Evolutionary conservation across 805 yeast genomes (phyloP).

Genomic region (Zygosaccharomyces bailii): DNA sequence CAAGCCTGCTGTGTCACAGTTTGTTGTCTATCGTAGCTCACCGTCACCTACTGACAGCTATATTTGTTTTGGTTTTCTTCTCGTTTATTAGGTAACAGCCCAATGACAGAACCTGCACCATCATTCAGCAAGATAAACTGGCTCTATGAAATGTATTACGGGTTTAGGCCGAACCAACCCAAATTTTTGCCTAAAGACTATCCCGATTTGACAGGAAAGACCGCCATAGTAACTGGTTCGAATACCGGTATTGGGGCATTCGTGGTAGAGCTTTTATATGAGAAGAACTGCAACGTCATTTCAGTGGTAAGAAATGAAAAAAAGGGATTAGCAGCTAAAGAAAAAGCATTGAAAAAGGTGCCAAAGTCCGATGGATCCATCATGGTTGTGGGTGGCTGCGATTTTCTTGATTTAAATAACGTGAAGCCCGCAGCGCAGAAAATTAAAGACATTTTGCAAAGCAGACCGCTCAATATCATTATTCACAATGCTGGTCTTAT

Average conservation of each 20-base stretch:
- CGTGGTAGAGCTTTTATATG: conserved; percentile 28
- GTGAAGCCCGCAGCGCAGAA: conserved; percentile 33
- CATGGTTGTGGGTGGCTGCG: conserved; percentile 31
- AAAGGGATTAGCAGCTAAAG: conserved; percentile 36
- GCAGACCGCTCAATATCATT: conserved; percentile 30
- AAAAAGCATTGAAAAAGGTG: conserved; percentile 21
- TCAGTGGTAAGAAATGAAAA: conserved; percentile 36
- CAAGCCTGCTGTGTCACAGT: too few species aligned
- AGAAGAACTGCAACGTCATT: conserved; percentile 36
- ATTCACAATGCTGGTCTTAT: conserved; percentile 41
- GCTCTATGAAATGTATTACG: conserved; percentile 22
- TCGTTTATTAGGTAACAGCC: neutral
- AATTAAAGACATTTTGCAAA: conserved; percentile 17
- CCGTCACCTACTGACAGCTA: too few species aligned
- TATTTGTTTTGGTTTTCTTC: neutral
- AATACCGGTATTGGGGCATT: conserved; percentile 39
- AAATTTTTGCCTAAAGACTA: conserved; percentile 32
- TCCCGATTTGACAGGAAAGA: conserved; percentile 39
- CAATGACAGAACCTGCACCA: conserved; percentile 30
- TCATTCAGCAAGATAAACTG: conserved; percentile 12
- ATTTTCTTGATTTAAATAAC: conserved; percentile 39
- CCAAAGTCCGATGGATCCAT: conserved; percentile 29
- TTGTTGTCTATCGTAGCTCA: too few species aligned
- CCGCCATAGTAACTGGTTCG: conserved; percentile 42
- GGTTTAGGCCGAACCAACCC: conserved; percentile 31